A percentile compares a stretch with the other conserved stretches of the same genome.
These are phyloP conservation scores for Xylaria palmicola DNA, from an alignment of 495 filamentous ascomycete species.

Conservation along the genomic window DNA sequence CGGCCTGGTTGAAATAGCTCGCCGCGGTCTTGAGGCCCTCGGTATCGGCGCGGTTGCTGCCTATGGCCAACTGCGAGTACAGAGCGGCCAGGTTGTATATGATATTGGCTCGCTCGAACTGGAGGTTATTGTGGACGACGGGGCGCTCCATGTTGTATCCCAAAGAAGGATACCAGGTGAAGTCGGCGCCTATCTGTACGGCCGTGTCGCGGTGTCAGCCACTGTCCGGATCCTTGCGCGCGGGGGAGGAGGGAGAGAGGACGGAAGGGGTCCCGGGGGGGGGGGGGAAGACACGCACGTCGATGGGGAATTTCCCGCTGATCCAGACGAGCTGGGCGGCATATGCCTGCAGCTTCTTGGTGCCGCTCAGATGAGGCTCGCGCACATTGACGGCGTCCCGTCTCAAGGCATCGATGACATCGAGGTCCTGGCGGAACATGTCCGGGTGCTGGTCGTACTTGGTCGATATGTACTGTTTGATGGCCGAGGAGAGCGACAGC, in stretches of 20 bases:
- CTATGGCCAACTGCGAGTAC: slow-evolving; percentile 87
- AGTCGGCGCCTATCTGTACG: slow-evolving; percentile 83
- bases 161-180: slow-evolving; percentile 90
- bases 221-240: background rate
- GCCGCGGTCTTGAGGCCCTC: slow-evolving; percentile 87
- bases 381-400: slow-evolving; percentile 80
- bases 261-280: no score
- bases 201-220: slow-evolving; percentile 23
- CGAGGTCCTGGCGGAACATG: slow-evolving; percentile 90
- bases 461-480: slow-evolving; percentile 93
- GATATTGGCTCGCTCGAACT: slow-evolving; percentile 92
- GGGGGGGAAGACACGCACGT: slow-evolving; percentile 57
- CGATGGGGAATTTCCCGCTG: slow-evolving; percentile 92
- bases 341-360: slow-evolving; percentile 83
- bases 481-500: slow-evolving; percentile 73
- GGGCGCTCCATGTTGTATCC: slow-evolving; percentile 84
- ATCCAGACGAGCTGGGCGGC: slow-evolving; percentile 94
- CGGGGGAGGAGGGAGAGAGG: background rate
- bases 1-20: slow-evolving; percentile 87
- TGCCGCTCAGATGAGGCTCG: slow-evolving; percentile 86
- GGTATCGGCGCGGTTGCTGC: slow-evolving; percentile 70
- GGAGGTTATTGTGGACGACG: slow-evolving; percentile 85
- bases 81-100: slow-evolving; percentile 90
- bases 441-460: slow-evolving; percentile 99
- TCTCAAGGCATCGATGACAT: slow-evolving; percentile 79